Base-by-base conservation (phyloP, 2,329 filamentous ascomycete species). In the Penicillium sp. region DNA sequence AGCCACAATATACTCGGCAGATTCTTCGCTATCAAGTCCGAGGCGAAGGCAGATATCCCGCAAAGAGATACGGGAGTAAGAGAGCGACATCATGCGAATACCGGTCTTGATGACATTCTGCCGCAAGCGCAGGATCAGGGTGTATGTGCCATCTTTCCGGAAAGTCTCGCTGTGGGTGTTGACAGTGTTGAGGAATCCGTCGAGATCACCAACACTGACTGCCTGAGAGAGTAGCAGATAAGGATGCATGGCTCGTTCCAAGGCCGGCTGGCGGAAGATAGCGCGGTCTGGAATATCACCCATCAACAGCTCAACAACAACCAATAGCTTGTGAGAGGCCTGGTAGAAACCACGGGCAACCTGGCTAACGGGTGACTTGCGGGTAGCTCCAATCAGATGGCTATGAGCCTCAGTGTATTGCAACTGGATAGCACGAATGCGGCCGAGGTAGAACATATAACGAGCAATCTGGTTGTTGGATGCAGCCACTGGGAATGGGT, bases 81-180 rank as follows among this genome's bases (percentile, higher is more conserved):
- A 96, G 61, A 99, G 81, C 38, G 93, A 97, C 85, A 99, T 96
- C 91, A 97, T 97, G 65, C 94, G 91, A 61, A 99, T 96, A 62
- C 94, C 94, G 3, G 94, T 99, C 81, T 96, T 96, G 84, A 99
- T 97, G 70, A 99, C 94, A 71, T 99, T 99, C 76, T 99, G 94
- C 65, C 94, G 87, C 58, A 99, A 82, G 59, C 94, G 92, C 60
- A 97, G 83, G 66, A 97, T 95, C 54, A 99, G 82, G 10, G 92
- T 96, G 79, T 97, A 97, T 18, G 93, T 97, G 53, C 90, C 90
- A 71, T 99, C 94, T 62, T 89, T 88, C 68, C 91, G 88, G 86
- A 97, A 99, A 10, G 87, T 87, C 41, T 89, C 85, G 54, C 87
- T 87, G 70, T 96, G 86, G 46, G 87, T 83, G 65, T 89, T 87